Evolutionary conservation across 306 rosid genomes (phyloP).

Genomic region (Ziziphus jujuba): DNA sequence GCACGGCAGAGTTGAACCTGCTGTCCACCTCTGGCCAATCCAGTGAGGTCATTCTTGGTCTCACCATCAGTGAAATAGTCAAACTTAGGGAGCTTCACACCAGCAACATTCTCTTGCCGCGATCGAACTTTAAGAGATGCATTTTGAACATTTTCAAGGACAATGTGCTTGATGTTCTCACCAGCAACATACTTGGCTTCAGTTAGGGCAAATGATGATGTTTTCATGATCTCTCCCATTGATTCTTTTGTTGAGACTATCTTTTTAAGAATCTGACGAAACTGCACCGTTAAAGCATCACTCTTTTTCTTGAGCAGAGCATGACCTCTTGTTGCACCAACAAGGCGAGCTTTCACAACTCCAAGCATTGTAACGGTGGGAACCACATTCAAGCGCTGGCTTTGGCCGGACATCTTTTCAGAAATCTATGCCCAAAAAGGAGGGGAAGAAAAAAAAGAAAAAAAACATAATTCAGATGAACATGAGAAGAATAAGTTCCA

Average conservation of each 20-base stretch:
- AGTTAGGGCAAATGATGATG: conserved; percentile 77
- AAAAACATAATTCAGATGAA: neutral
- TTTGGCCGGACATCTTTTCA: conserved; percentile 76
- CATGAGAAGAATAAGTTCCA: neutral
- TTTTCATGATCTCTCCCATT: conserved; percentile 93
- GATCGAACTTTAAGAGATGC: conserved; percentile 86
- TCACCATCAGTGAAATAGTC: conserved; percentile 69
- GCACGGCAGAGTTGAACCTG: conserved; percentile 88
- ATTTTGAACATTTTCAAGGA: conserved; percentile 77
- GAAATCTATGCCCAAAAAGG: conserved; percentile 35
- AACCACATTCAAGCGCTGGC: conserved; percentile 87
- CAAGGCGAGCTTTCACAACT: conserved; percentile 73
- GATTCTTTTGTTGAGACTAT: conserved; percentile 91
- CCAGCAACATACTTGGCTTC: conserved; percentile 97
- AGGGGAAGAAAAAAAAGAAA: no score
- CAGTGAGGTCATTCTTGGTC: conserved; percentile 86
- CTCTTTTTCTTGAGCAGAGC: conserved; percentile 98
- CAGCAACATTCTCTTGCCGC: conserved; percentile 81
- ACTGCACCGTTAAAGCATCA: conserved; percentile 89
- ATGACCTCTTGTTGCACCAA: conserved; percentile 93
- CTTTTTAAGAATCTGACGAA: conserved; percentile 79
- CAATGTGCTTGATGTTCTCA: conserved; percentile 81
- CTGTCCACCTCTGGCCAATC: conserved; percentile 93
- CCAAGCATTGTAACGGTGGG: conserved; percentile 97
- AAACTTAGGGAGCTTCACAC: conserved; percentile 90